Conservation (phyloP, 202 grass and related monocot species). For the Schoenoplectus tabernaemontani region DNA sequence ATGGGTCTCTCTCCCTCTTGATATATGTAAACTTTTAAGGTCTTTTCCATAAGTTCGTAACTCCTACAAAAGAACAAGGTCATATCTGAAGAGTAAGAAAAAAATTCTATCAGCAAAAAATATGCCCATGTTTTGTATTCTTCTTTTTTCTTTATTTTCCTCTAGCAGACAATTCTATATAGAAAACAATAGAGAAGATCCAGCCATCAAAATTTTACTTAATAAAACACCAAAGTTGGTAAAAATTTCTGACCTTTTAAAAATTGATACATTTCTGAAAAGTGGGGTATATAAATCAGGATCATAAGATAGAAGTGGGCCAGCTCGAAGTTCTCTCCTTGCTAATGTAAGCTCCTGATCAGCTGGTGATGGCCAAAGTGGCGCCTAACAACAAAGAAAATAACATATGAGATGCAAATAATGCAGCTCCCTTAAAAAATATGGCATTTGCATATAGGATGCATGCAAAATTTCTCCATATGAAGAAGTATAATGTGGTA, state of each 20-base stretch:
- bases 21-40: slow-evolving; percentile 87
- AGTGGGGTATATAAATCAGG: slow-evolving; percentile 59
- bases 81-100: neutral
- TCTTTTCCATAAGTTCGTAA: slow-evolving; percentile 80
- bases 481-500: neutral
- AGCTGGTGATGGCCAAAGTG: slow-evolving; percentile 49
- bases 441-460: neutral
- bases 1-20: slow-evolving; percentile 72
- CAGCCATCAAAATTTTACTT: neutral
- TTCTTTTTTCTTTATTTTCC: neutral
- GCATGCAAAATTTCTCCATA: neutral
- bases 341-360: slow-evolving; percentile 72
- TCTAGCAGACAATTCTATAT: neutral
- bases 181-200: neutral
- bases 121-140: neutral
- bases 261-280: slow-evolving; percentile 52
- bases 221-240: neutral
- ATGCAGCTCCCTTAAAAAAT: neutral
- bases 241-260: slow-evolving; percentile 47
- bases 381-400: slow-evolving; percentile 33
- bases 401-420: neutral
- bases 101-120: no score
- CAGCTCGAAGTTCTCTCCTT: slow-evolving; percentile 49
- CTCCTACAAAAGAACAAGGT: slow-evolving; percentile 48
- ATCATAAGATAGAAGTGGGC: slow-evolving; percentile 37